Percentiles rank a stretch among this genome's conserved stretches.
Conservation (phyloP, 306 rosid genomes). For the Corylus avellana region DNA sequence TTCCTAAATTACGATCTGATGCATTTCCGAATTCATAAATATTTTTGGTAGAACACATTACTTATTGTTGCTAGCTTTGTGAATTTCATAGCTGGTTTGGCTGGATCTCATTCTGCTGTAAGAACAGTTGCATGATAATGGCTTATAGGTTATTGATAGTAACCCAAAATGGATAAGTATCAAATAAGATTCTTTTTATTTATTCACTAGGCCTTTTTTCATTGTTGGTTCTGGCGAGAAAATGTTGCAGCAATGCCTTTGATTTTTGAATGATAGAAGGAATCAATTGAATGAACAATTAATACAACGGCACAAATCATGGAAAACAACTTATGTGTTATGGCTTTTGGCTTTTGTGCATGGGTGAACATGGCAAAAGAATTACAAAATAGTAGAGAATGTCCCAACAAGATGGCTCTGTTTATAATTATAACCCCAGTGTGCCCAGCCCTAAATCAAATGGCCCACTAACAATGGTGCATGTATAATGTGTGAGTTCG, state of each 20-base stretch:
- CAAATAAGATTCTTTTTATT: neutral
- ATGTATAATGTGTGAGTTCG: neutral
- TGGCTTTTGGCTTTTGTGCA: neutral
- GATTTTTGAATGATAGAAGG: neutral
- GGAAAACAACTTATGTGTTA: neutral
- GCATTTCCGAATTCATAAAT: neutral
- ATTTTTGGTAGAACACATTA: slow-evolving; percentile 19
- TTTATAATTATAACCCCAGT: neutral
- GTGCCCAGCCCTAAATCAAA: neutral
- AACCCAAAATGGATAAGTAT: slow-evolving; percentile 1
- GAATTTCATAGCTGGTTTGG: neutral
- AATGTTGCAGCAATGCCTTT: neutral
- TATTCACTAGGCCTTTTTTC: neutral
- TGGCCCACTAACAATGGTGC: neutral
- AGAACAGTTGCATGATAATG: slow-evolving; percentile 1
- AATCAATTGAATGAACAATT: neutral
- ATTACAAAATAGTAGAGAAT: neutral
- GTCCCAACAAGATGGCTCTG: neutral
- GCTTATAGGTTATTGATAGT: slow-evolving; percentile 1
- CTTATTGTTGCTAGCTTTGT: slow-evolving; percentile 12
- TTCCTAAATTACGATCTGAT: slow-evolving; percentile 19
- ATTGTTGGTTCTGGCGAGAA: neutral
- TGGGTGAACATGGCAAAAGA: neutral
- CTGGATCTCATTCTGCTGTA: slow-evolving; percentile 18
- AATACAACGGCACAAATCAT: neutral